These are phyloP conservation scores for Echria macrotheca DNA, from an alignment of 495 filamentous ascomycete species.

Conservation along the genomic window DNA sequence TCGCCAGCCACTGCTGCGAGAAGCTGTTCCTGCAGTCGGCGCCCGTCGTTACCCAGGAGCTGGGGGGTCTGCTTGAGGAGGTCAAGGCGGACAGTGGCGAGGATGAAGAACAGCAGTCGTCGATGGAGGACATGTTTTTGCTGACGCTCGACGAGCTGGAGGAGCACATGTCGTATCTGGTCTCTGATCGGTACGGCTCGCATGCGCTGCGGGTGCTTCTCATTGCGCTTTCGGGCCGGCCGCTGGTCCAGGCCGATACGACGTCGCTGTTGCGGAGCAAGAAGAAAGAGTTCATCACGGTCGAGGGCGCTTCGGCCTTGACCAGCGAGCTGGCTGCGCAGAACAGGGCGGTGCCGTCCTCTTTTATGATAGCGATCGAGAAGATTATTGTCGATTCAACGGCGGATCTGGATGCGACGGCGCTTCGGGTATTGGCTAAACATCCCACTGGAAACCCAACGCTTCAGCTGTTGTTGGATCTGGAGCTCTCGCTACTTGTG, in stretches of 20 bases:
- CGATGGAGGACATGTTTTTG: conserved; percentile 83
- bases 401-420: conserved; percentile 61
- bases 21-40: conserved; percentile 81
- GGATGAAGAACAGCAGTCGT: conserved; percentile 30
- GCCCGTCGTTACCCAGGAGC: conserved; percentile 66
- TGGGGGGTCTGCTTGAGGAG: conserved; percentile 40
- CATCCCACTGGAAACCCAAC: conserved; percentile 88
- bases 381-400: conserved; percentile 73
- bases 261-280: conserved; percentile 74
- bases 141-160: conserved; percentile 76
- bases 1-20: conserved; percentile 95
- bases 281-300: conserved; percentile 78
- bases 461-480: conserved; percentile 76
- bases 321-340: conserved; percentile 25
- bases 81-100: conserved; percentile 35
- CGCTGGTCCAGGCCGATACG: conserved; percentile 58
- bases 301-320: conserved; percentile 29
- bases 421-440: conserved; percentile 71
- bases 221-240: conserved; percentile 76
- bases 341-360: conserved; percentile 63
- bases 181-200: conserved; percentile 86
- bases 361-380: conserved; percentile 67
- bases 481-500: conserved; percentile 69
- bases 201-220: conserved; percentile 83
- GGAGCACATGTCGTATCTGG: conserved; percentile 71